Base-by-base conservation (phyloP, 495 filamentous ascomycete genomes). In the Penicillium soppii region DNA sequence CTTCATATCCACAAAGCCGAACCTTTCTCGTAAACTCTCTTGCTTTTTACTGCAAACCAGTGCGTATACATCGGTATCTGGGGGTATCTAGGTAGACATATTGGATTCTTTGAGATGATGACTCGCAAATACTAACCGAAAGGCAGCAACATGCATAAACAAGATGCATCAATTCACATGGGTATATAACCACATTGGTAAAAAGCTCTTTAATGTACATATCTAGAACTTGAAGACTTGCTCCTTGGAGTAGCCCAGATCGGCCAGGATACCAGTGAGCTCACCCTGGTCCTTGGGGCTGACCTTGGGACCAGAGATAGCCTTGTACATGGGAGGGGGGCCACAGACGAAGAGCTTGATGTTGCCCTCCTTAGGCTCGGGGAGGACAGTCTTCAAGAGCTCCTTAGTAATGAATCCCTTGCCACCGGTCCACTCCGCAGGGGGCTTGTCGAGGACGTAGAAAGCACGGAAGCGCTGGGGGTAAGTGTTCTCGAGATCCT, bases 151-250 rank as follows among this genome's bases (percentile, higher is more conserved):
- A 39, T 47, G 45, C 45, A 42, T 8, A 52, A 51, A 50, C 21
- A 47, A 48, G 36, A 65, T 46, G 56, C 53, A 55, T 54, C 39
- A 57, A 55, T 57, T 15, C 58, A 61, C 49, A 61, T 38, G 42
- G 40, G 41, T 15, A 19, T 47, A 25, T n/a, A 44, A 40, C 30
- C 29, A 17, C 39, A 26, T 17, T 16, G 50, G n/a, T 33, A 41
- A 42, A 35, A 23, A 25, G 36, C 22, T 46, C 30, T 47, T 41
- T 58, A 63, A 43, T 59, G 43, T 68, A 53, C 52, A 56, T 36
- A 35, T 70, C 61, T 89, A 98, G 69, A 98, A 98, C 80, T 98
- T 98, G 78, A 88, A 97, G 21, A 98, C 95, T 78, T 98, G 95
- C 38, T 97, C 94, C 73, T 89, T 78, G 48, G 62, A 79, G 75